phyloP scores from a whole-genome alignment of 805 yeast genomes.

The Ogataea naganishii region DNA sequence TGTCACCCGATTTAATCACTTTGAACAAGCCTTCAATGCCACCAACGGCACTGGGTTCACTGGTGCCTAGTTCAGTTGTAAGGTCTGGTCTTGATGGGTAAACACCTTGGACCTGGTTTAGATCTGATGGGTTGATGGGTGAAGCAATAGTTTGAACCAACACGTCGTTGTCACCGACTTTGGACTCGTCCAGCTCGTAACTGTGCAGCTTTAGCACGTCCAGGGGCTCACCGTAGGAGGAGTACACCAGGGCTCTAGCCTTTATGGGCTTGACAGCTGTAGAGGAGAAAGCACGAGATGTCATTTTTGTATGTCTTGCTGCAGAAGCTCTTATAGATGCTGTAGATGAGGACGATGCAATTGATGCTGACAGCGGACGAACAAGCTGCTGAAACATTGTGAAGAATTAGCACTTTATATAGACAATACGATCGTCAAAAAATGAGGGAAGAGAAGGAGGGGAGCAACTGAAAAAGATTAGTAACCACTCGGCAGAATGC shows the following conservation, averaged over 20 bases:
- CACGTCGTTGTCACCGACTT: slow-evolving; percentile 30
- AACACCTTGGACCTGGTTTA: slow-evolving; percentile 78
- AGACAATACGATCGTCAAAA: no score
- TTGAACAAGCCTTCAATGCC: slow-evolving; percentile 94
- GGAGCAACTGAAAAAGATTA: no score
- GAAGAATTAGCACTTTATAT: no score
- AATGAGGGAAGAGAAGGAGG: no score
- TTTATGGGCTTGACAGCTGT: no score
- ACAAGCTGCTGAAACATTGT: slow-evolving; percentile 1
- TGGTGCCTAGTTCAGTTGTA: slow-evolving; percentile 43
- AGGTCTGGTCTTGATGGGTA: slow-evolving; percentile 73
- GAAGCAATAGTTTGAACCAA: slow-evolving; percentile 66
- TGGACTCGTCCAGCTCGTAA: slow-evolving; percentile 35
- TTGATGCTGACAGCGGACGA: background rate
- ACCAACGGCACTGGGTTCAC: slow-evolving; percentile 67
- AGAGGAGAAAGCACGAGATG: no score
- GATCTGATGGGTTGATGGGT: slow-evolving; percentile 87
- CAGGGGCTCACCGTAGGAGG: slow-evolving; percentile 58
- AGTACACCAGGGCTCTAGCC: slow-evolving; percentile 59
- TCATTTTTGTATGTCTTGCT: slow-evolving; percentile 5
- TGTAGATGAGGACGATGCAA: background rate
- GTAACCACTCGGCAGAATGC: no score
- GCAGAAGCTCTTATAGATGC: background rate
- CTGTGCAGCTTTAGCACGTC: slow-evolving; percentile 45
- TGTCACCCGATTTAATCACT: slow-evolving; percentile 62